Base-by-base conservation (phyloP, 768 basidiomycete genomes). In the Rhizopogon vinicolor region DNA sequence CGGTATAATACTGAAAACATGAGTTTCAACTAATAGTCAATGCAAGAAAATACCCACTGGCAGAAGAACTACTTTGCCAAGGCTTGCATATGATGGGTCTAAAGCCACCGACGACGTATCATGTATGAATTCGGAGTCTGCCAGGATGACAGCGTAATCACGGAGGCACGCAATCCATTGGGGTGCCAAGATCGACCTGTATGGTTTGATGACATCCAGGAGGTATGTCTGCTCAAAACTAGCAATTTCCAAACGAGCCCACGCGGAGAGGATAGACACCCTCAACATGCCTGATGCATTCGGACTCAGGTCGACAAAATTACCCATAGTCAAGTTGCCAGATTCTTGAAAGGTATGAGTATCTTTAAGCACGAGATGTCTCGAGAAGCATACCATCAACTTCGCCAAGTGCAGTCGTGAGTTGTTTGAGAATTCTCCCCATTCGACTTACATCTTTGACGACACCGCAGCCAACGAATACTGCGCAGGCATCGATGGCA, bases 231-330 rank as follows among this genome's bases (percentile, higher is more conserved):
- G 92, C 33, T 82, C 77, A 0, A 77, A 68, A 52, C 88, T 86
- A 2, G 95, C 85, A 3, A 93, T 81, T 64, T 93, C 84, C 14
- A 99, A 76, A 66, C 96, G 88, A 7, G 95, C 95, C 96, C 96
- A 99, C 1, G 95, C 96, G 1, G 93, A 90, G 39, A 98, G 74
- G 1, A 91, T 90, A 1, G 95, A 93, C 25, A 98, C 89, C 52
- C 93, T 83, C 48, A 99, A 73, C 91, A 97, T 96, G 40, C 93
- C 88, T 0, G 93, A 91, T 3, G 95, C 96, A 63, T 98, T 98
- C 4, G 95, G 91, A 57, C 93, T 91, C 10, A 95, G 76, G 64
- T 96, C 87, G 16, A 84, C 84, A 0, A 91, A 83, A 58, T 93
- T 91, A 1, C 96, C 96, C 18, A 97, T 78, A 7, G 90, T 87